A percentile compares a stretch with the other conserved stretches of the same genome.
phyloP scores from a whole-genome alignment of 495 filamentous ascomycete genomes.

The Rhizodiscina lignyota region DNA sequence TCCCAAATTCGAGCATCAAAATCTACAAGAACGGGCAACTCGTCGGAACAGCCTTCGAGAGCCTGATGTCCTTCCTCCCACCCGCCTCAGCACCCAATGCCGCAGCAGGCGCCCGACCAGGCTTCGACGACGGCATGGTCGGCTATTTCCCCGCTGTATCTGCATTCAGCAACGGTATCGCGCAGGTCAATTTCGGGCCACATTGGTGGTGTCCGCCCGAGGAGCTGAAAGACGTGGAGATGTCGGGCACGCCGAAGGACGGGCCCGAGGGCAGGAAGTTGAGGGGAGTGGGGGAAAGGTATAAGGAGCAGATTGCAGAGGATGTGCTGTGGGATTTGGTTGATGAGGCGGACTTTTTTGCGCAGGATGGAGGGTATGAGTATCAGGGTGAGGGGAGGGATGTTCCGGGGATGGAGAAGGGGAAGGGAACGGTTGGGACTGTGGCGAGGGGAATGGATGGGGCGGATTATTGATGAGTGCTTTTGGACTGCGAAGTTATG shows the following conservation, averaged over 20 bases:
- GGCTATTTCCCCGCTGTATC: conserved; percentile 93
- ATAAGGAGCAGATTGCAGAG: conserved; percentile 88
- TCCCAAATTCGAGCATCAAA: conserved; percentile 72
- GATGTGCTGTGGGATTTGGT: conserved; percentile 83
- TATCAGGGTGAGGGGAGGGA: conserved; percentile 12
- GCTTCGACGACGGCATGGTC: conserved; percentile 79
- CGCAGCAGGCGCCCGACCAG: conserved; percentile 60
- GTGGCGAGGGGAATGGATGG: neutral
- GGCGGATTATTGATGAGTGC: neutral
- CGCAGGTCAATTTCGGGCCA: conserved; percentile 79
- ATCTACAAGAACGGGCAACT: conserved; percentile 82
- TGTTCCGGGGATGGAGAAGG: neutral
- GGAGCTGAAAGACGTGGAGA: conserved; percentile 33
- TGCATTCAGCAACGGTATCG: conserved; percentile 79
- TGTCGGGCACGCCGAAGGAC: conserved; percentile 22
- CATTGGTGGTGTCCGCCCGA: conserved; percentile 79
- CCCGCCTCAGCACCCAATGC: conserved; percentile 67
- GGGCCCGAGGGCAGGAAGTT: conserved; percentile 21
- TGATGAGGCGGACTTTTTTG: conserved; percentile 75
- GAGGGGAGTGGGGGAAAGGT: conserved; percentile 57
- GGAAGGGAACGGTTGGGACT: neutral
- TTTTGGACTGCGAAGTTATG: too few relatives aligned
- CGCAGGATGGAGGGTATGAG: conserved; percentile 39
- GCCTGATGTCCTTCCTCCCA: conserved; percentile 81
- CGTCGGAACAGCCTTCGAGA: conserved; percentile 76